A percentile compares a stretch with the other conserved stretches of the same genome.
Conservation (phyloP, 2,329 filamentous ascomycete genomes). For the Aspergillus tamarii region DNA sequence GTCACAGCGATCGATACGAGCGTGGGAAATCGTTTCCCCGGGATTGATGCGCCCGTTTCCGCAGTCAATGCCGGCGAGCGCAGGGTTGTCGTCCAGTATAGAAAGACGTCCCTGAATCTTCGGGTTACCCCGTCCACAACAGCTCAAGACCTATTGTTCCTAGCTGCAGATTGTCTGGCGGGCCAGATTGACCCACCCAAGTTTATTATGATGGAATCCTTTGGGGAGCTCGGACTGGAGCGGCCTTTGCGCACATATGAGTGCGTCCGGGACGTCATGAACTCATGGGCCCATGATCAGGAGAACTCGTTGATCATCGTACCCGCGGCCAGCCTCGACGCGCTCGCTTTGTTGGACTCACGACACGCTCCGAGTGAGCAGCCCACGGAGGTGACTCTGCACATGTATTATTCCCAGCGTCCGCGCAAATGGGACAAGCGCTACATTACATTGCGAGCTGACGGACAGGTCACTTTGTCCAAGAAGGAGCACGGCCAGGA, state of each 20-base stretch:
- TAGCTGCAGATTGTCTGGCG: slow-evolving; percentile 65
- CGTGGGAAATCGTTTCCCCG: slow-evolving; percentile 45
- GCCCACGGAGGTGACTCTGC: slow-evolving; percentile 68
- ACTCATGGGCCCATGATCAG: slow-evolving; percentile 84
- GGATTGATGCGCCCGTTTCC: slow-evolving; percentile 75
- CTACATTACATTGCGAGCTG: slow-evolving; percentile 71
- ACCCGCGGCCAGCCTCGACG: slow-evolving; percentile 58
- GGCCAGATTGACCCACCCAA: slow-evolving; percentile 66
- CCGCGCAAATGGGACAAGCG: slow-evolving; percentile 89
- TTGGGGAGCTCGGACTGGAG: slow-evolving; percentile 74
- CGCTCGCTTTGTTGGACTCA: slow-evolving; percentile 58
- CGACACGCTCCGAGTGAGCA: slow-evolving; percentile 65
- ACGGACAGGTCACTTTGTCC: slow-evolving; percentile 71
- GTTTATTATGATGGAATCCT: slow-evolving; percentile 78
- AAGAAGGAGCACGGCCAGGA: slow-evolving; percentile 76
- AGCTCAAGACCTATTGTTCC: slow-evolving; percentile 70
- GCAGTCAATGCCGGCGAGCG: slow-evolving; percentile 80
- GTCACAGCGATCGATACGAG: slow-evolving; percentile 12
- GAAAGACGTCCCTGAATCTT: slow-evolving; percentile 69
- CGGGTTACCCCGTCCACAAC: slow-evolving; percentile 75
- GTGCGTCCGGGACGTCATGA: slow-evolving; percentile 81
- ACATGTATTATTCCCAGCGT: slow-evolving; percentile 78
- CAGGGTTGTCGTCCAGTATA: slow-evolving; percentile 72
- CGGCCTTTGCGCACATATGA: slow-evolving; percentile 85
- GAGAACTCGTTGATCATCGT: slow-evolving; percentile 75